A percentile compares a stretch with the other conserved stretches of the same genome.
These are phyloP conservation scores for Choiromyces venosus DNA, from an alignment of 495 filamentous ascomycete species.

Conservation along the genomic window DNA sequence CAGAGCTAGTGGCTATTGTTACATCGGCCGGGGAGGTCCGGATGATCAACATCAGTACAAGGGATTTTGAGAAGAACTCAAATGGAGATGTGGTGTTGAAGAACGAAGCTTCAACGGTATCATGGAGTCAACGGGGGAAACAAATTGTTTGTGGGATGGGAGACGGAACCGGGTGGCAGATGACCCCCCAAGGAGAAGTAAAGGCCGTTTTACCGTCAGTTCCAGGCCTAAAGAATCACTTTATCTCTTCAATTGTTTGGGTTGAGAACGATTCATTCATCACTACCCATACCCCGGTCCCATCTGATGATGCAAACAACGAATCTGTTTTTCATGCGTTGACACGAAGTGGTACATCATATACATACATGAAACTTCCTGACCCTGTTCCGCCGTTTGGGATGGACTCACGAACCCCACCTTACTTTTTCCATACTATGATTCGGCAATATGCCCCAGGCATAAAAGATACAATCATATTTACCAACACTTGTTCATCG, in stretches of 20 bases:
- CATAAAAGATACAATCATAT: slow-evolving; percentile 70
- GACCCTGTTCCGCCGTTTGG: slow-evolving; percentile 67
- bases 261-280: slow-evolving; percentile 83
- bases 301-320: slow-evolving; percentile 52
- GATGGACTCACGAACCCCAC: slow-evolving; percentile 56
- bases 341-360: slow-evolving; percentile 60
- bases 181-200: slow-evolving; percentile 69
- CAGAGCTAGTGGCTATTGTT: slow-evolving; percentile 69
- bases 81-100: slow-evolving; percentile 61
- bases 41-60: slow-evolving; percentile 71
- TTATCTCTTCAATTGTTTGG: slow-evolving; percentile 84
- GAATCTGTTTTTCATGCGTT: slow-evolving; percentile 68
- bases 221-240: slow-evolving; percentile 60
- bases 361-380: slow-evolving; percentile 57
- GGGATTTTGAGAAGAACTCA: slow-evolving; percentile 54
- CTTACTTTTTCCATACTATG: slow-evolving; percentile 69
- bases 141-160: slow-evolving; percentile 83
- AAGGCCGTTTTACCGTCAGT: slow-evolving; percentile 77
- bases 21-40: slow-evolving; percentile 72
- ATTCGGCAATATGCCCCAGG: slow-evolving; percentile 72
- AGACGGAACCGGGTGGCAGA: slow-evolving; percentile 73
- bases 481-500: slow-evolving; percentile 69
- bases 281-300: slow-evolving; percentile 62
- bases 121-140: slow-evolving; percentile 90
- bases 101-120: slow-evolving; percentile 71